Evolutionary conservation across 2,329 filamentous ascomycete genomes (phyloP).

Genomic region (Aspergillus sp.): DNA sequence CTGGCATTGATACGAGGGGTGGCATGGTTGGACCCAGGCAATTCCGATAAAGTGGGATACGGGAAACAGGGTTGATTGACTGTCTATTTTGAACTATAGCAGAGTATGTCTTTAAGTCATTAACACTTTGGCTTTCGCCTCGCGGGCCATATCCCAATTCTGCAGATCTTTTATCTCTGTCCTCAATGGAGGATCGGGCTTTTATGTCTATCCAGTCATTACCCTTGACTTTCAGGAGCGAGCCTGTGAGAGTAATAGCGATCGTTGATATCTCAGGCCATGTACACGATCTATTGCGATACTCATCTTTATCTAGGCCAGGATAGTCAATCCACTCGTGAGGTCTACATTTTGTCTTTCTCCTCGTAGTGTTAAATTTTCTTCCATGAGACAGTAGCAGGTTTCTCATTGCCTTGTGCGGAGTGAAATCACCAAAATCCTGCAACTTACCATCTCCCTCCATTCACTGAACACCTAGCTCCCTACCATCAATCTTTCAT

Average conservation of each 20-base stretch:
- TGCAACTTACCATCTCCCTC: neutral
- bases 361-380: neutral
- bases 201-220: neutral
- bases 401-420: neutral
- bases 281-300: constrained; percentile 11
- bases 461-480: neutral
- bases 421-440: neutral
- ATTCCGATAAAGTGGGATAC: constrained; percentile 27
- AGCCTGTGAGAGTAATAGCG: constrained; percentile 12
- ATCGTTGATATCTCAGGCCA: constrained; percentile 16
- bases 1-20: constrained; percentile 34
- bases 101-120: neutral
- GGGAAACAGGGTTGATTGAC: neutral
- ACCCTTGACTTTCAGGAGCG: constrained; percentile 1
- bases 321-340: constrained; percentile 22
- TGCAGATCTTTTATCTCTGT: constrained; percentile 4
- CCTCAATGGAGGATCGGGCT: neutral
- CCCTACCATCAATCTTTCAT: neutral
- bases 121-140: neutral
- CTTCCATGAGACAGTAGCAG: neutral
- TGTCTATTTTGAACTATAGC: neutral
- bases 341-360: neutral
- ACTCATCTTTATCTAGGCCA: constrained; percentile 14
- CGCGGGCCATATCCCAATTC: neutral
- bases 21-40: constrained; percentile 39